These are phyloP conservation scores for Rubia yunnanensis DNA, from an alignment of 257 asterid genomes.

Conservation along the genomic window DNA sequence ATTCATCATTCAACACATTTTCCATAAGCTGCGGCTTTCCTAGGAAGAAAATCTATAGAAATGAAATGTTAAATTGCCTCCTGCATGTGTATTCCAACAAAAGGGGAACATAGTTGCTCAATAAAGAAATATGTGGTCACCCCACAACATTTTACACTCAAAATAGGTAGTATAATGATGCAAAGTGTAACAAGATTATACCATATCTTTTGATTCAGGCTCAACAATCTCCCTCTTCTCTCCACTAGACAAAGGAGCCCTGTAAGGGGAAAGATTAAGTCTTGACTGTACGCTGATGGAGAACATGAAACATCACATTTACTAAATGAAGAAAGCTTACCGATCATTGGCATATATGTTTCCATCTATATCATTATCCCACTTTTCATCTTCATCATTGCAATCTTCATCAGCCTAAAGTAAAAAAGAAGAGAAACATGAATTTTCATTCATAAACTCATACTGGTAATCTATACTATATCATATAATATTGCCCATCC, in stretches of 20 bases:
- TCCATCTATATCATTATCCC: constrained; percentile 29
- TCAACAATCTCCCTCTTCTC: constrained; percentile 58
- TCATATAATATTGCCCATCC: no score
- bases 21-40: not conserved
- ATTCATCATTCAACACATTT: not conserved
- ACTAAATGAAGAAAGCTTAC: constrained; percentile 10
- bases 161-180: not conserved
- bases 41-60: not conserved
- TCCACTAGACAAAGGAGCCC: constrained; percentile 23
- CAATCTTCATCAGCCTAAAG: constrained; percentile 35
- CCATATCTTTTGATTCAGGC: constrained; percentile 61
- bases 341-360: constrained; percentile 25
- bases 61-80: not conserved
- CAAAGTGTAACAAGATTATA: constrained; percentile 16
- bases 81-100: not conserved
- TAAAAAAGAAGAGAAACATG: not conserved
- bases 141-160: not conserved
- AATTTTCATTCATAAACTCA: not conserved
- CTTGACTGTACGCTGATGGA: not conserved
- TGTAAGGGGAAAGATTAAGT: constrained; percentile 7
- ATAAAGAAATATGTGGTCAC: not conserved
- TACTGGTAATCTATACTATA: not conserved
- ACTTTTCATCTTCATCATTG: constrained; percentile 32
- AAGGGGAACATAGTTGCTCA: not conserved
- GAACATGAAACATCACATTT: not conserved